These are phyloP conservation scores for Phytophthora lateralis DNA, from an alignment of 352 stramenopile genomes.

Conservation along the genomic window DNA sequence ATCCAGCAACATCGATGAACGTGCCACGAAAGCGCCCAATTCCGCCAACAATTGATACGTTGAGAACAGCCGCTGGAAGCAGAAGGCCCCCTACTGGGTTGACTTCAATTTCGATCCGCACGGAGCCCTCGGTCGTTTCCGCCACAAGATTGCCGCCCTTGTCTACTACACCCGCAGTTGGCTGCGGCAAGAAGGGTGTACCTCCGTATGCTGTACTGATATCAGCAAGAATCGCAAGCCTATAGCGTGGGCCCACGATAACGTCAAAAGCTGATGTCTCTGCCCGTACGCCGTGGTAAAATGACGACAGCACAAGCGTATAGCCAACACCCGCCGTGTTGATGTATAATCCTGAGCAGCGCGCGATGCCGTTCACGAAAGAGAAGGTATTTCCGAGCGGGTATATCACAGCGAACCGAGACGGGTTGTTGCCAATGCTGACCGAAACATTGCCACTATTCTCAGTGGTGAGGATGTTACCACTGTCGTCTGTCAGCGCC, in stretches of 20 bases:
- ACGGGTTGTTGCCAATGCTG: conserved; percentile 57
- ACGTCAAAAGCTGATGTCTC: conserved; percentile 81
- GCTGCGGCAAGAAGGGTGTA: conserved; percentile 77
- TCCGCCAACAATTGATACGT: conserved; percentile 57
- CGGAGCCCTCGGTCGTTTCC: conserved; percentile 46
- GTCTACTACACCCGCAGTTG: conserved; percentile 78
- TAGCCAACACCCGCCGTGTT: conserved; percentile 66
- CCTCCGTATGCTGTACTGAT: conserved; percentile 84
- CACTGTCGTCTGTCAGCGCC: conserved; percentile 74
- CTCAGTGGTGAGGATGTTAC: conserved; percentile 73
- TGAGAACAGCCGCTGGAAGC: conserved; percentile 49
- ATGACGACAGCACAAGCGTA: conserved; percentile 69
- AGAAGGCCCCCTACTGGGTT: conserved; percentile 66
- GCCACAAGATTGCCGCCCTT: conserved; percentile 73
- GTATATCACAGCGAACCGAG: conserved; percentile 54
- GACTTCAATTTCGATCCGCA: conserved; percentile 69
- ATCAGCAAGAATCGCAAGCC: conserved; percentile 68
- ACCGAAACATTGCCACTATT: conserved; percentile 62
- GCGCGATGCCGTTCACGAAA: conserved; percentile 79
- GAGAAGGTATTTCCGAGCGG: conserved; percentile 54
- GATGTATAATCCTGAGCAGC: conserved; percentile 75
- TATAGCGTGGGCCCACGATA: conserved; percentile 59
- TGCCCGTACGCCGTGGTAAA: conserved; percentile 69
- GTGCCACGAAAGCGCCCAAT: conserved; percentile 63
- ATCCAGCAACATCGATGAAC: conserved; percentile 80